Evolutionary conservation across 2,329 filamentous ascomycete species (phyloP).

Genomic region (Aspergillus intermedius): DNA sequence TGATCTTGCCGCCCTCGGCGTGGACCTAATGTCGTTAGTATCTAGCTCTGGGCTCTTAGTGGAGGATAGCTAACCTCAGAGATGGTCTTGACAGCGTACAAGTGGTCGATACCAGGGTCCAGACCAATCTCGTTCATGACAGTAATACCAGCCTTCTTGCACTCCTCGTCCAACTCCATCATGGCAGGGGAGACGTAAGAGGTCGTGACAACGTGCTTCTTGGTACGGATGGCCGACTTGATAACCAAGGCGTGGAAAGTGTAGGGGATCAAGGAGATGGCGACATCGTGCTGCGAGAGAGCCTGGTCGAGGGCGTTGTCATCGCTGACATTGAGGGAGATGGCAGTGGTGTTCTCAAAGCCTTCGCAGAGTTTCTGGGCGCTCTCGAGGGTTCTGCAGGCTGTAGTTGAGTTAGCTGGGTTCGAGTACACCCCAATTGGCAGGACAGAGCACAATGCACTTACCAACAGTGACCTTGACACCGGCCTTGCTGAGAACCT

Average conservation of each 20-base stretch:
- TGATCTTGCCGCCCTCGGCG: conserved; percentile 50
- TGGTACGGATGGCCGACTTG: conserved; percentile 84
- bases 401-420: conserved; percentile 38
- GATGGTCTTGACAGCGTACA: conserved; percentile 82
- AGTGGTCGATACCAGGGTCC: conserved; percentile 41
- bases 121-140: conserved; percentile 96
- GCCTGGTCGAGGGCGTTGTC: conserved; percentile 70
- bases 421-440: not conserved
- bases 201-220: conserved; percentile 95
- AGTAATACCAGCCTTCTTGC: conserved; percentile 86
- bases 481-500: conserved; percentile 56
- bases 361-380: conserved; percentile 69
- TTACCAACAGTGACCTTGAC: conserved; percentile 60
- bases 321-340: conserved; percentile 79
- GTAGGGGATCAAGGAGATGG: conserved; percentile 83
- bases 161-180: conserved; percentile 74
- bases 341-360: conserved; percentile 65
- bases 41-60: not conserved
- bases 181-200: conserved; percentile 90
- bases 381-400: conserved; percentile 72
- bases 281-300: conserved; percentile 71
- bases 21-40: conserved; percentile 57
- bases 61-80: conserved; percentile 28
- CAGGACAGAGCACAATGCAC: conserved; percentile 16
- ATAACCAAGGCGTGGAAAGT: conserved; percentile 83